A percentile compares a stretch with the other conserved stretches of the same genome.
Conservation (phyloP, 2,329 filamentous ascomycete species). For the Sporothrix dimorphospora region DNA sequence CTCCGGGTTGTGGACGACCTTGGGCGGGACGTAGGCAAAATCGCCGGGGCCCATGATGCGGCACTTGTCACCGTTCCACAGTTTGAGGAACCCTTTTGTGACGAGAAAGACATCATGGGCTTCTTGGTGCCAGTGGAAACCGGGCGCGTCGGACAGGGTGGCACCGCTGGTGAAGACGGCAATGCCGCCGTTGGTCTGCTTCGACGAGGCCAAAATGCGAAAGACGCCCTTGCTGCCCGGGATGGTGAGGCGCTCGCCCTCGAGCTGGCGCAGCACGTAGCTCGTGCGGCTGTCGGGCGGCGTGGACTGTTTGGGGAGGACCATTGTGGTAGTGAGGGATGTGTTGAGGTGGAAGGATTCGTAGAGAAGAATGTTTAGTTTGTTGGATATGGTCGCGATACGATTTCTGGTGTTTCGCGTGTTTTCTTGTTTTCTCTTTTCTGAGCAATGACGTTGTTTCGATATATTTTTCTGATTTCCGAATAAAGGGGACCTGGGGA, state of each 20-base stretch:
- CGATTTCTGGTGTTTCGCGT: not conserved
- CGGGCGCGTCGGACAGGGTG: not conserved
- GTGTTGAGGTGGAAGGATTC: not conserved
- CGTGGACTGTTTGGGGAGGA: not conserved
- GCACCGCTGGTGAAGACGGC: conserved; percentile 2
- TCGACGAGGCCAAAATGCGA: conserved; percentile 15
- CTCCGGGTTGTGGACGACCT: conserved; percentile 17
- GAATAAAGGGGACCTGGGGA: not conserved
- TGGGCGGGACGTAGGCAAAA: conserved; percentile 19
- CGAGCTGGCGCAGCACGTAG: conserved; percentile 18
- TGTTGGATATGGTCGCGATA: not conserved
- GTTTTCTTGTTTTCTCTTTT: not conserved
- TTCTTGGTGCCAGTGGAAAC: conserved; percentile 8
- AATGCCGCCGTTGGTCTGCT: conserved; percentile 15
- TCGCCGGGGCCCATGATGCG: conserved; percentile 20
- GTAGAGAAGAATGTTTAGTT: not conserved
- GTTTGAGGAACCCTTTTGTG: conserved; percentile 19
- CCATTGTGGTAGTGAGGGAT: not conserved
- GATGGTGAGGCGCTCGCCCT: conserved; percentile 19
- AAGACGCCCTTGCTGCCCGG: conserved; percentile 19
- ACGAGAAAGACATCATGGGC: conserved; percentile 20
- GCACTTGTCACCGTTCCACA: conserved; percentile 24
- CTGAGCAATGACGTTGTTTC: not conserved
- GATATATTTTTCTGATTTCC: not conserved
- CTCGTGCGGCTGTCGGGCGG: conserved; percentile 9